A percentile compares a stretch with the other conserved stretches of the same genome.
Evolutionary conservation across 768 basidiomycete species (phyloP).

Genomic region (Boletellus ananas): DNA sequence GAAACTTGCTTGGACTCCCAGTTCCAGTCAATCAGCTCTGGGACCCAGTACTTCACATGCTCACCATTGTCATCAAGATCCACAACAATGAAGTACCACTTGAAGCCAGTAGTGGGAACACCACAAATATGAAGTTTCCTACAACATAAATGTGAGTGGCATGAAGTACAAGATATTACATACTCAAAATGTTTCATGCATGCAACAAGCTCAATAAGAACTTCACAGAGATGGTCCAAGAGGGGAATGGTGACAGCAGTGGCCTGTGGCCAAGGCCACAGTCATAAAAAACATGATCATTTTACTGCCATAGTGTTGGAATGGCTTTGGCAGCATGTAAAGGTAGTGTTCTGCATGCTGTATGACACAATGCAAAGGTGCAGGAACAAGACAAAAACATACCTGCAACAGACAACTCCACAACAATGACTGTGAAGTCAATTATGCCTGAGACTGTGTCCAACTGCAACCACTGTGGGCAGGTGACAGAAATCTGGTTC

Average conservation of each 20-base stretch:
- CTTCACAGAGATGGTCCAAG: background rate
- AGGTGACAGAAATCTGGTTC: background rate
- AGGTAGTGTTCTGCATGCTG: background rate
- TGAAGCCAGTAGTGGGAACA: background rate
- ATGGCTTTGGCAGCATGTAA: background rate
- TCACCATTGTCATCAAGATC: background rate
- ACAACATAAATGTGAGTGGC: background rate
- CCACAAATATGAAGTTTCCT: background rate
- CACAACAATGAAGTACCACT: background rate
- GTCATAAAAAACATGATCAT: background rate
- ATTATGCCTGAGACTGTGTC: background rate
- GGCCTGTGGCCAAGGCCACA: background rate
- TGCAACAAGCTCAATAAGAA: background rate
- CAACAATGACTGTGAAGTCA: background rate
- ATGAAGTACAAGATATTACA: background rate
- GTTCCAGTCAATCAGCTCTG: background rate
- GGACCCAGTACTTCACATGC: background rate
- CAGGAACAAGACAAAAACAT: background rate
- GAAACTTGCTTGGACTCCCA: background rate
- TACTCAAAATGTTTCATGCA: background rate
- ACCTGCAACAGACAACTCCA: background rate
- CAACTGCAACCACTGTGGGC: background rate
- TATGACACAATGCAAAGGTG: background rate
- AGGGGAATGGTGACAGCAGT: background rate
- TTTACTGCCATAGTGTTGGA: background rate